These are phyloP conservation scores for Mortierella sp. DNA, from an alignment of 371 early-diverging fungal species.

Conservation along the genomic window DNA sequence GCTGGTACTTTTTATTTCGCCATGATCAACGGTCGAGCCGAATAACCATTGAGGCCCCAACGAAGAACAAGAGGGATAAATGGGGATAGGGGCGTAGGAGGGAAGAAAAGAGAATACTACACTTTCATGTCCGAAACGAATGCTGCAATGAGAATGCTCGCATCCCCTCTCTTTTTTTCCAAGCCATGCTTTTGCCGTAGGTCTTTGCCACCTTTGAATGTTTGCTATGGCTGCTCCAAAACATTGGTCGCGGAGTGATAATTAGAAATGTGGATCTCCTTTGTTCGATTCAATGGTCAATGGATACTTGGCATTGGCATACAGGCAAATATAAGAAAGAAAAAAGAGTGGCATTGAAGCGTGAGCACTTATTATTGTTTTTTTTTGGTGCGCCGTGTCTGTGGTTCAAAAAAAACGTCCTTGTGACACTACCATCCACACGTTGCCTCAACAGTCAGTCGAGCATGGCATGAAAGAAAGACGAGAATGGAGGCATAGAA, in stretches of 20 bases:
- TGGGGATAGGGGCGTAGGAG: background rate
- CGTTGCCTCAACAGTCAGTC: background rate
- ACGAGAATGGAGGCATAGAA: background rate
- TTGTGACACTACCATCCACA: background rate
- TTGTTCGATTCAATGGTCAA: background rate
- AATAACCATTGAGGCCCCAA: background rate
- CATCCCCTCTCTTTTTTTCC: background rate
- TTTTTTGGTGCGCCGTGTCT: background rate
- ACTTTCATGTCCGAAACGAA: background rate
- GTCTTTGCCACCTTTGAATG: no score
- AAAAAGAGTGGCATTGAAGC: background rate
- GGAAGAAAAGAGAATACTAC: background rate
- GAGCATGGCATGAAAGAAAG: background rate
- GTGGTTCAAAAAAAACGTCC: background rate
- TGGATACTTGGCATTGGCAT: background rate
- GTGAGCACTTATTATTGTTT: background rate
- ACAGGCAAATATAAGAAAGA: background rate
- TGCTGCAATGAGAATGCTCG: background rate
- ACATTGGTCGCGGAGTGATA: background rate
- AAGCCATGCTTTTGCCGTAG: background rate
- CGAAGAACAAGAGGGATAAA: background rate
- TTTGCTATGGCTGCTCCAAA: background rate
- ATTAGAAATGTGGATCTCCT: background rate
- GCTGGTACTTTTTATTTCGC: background rate
- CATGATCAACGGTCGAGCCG: no score